These are phyloP conservation scores for Boletus rubescentipes DNA, from an alignment of 768 basidiomycete species.

Conservation along the genomic window DNA sequence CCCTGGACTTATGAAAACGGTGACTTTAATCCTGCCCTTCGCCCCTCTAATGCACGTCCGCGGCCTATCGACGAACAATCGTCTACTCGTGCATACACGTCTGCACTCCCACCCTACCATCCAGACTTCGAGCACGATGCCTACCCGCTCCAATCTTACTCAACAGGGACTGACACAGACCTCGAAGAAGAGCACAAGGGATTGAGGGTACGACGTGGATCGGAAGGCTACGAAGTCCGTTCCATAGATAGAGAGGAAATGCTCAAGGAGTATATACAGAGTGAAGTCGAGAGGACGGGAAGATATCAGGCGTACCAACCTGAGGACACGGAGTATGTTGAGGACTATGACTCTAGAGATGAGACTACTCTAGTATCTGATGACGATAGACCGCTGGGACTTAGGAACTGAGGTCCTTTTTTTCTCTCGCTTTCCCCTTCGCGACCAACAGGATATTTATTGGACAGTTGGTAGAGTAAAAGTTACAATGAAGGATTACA, in stretches of 20 bases:
- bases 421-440: background rate
- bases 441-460: slow-evolving; percentile 4
- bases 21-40: slow-evolving; percentile 71
- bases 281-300: slow-evolving; percentile 53
- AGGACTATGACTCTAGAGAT: slow-evolving; percentile 30
- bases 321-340: slow-evolving; percentile 48
- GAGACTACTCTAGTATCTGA: slow-evolving; percentile 8
- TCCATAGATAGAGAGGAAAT: slow-evolving; percentile 62
- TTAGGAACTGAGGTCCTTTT: slow-evolving; percentile 12
- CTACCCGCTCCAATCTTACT: slow-evolving; percentile 19
- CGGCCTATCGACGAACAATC: slow-evolving; percentile 29
- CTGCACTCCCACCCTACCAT: slow-evolving; percentile 72
- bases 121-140: slow-evolving; percentile 55
- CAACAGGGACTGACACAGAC: slow-evolving; percentile 24
- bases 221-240: slow-evolving; percentile 80
- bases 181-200: slow-evolving; percentile 33
- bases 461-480: slow-evolving; percentile 25
- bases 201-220: slow-evolving; percentile 61
- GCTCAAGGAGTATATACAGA: slow-evolving; percentile 54
- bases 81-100: slow-evolving; percentile 35
- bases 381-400: slow-evolving; percentile 23
- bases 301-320: slow-evolving; percentile 72
- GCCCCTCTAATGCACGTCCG: slow-evolving; percentile 53
- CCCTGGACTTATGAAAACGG: slow-evolving; percentile 89
- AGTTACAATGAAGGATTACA: slow-evolving; percentile 27